Evolutionary conservation across 2,329 filamentous ascomycete species (phyloP).

Genomic region (Colletotrichum somersetense): DNA sequence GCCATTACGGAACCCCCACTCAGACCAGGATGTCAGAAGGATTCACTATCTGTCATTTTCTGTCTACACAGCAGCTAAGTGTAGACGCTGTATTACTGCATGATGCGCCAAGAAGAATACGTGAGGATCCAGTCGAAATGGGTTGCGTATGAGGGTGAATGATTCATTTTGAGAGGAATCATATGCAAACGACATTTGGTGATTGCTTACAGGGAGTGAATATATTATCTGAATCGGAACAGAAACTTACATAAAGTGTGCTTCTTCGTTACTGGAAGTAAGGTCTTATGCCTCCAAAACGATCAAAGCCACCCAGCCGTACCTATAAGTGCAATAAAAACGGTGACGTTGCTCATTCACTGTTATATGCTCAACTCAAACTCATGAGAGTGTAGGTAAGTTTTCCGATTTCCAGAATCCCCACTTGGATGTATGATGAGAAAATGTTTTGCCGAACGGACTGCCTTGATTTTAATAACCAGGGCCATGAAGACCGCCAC

Average conservation of each 20-base stretch:
- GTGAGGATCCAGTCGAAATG: too few relatives aligned
- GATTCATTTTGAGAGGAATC: conserved; percentile 1
- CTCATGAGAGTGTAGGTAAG: background rate
- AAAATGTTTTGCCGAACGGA: conserved; percentile 33
- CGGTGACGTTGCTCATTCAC: background rate
- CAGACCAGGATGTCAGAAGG: conserved; percentile 13
- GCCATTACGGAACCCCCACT: background rate
- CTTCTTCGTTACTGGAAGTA: background rate
- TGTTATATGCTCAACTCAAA: background rate
- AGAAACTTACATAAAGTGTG: background rate
- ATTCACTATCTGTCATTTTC: conserved; percentile 22
- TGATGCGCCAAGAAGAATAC: too few relatives aligned
- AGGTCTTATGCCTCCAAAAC: background rate
- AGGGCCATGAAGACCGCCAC: conserved; percentile 16
- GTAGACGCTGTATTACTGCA: background rate
- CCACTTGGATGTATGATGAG: background rate
- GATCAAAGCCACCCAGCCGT: background rate
- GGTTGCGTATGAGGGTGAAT: background rate
- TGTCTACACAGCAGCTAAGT: background rate
- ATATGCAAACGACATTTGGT: background rate
- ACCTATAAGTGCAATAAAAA: background rate
- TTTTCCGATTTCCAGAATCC: background rate
- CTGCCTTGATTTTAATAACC: background rate
- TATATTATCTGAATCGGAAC: too few relatives aligned
- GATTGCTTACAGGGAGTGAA: too few relatives aligned